Evolutionary conservation across 768 basidiomycete species (phyloP).

Genomic region (Tephrocybe rancida): DNA sequence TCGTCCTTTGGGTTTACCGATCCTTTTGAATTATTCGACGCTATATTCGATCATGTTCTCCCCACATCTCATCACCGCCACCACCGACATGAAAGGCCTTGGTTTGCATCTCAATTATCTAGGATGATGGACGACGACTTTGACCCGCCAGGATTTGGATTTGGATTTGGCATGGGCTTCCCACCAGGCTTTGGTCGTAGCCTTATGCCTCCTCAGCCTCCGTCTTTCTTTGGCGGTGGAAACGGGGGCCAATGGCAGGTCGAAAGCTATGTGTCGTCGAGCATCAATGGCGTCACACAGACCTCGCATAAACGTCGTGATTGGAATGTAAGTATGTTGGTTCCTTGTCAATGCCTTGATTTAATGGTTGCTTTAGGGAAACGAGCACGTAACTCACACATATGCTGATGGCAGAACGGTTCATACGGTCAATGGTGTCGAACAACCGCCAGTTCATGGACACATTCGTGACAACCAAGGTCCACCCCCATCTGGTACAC

Average conservation of each 20-base stretch:
- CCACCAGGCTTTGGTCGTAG: conserved; percentile 24
- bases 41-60: conserved; percentile 61
- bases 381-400: conserved; percentile 69
- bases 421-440: conserved; percentile 69
- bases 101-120: conserved; percentile 30
- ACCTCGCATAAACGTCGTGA: conserved; percentile 58
- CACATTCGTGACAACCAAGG: conserved; percentile 22
- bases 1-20: conserved; percentile 63
- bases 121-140: conserved; percentile 33
- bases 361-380: conserved; percentile 52
- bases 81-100: conserved; percentile 28
- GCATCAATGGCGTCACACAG: conserved; percentile 70
- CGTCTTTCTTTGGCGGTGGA: conserved; percentile 27
- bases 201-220: background rate
- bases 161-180: conserved; percentile 25
- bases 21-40: conserved; percentile 74
- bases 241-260: conserved; percentile 42
- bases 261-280: conserved; percentile 58
- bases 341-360: conserved; percentile 11
- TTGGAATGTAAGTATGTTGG: conserved; percentile 50
- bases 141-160: conserved; percentile 34
- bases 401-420: conserved; percentile 69
- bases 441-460: conserved; percentile 37
- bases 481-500: conserved; percentile 11
- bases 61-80: conserved; percentile 26